Evolutionary conservation across 805 yeast genomes (phyloP), one percentile per base, ranked within the genome.

Genomic region (Wickerhamiella dianesei): DNA sequence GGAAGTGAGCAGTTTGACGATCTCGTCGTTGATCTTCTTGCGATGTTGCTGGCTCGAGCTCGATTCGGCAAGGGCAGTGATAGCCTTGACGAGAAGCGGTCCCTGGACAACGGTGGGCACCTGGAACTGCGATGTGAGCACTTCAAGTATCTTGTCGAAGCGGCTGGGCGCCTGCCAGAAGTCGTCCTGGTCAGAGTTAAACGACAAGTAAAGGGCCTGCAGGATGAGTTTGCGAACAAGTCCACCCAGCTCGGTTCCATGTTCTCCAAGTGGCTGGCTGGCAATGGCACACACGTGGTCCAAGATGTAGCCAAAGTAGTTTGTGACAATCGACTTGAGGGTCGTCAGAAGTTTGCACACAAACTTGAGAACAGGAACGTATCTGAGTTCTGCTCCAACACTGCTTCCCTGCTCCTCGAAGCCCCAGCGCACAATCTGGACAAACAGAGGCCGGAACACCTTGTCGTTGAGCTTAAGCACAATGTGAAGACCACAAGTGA

Each of bases 391-490:
- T 4, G 63, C 54, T 43, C 72, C 64, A 3, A 61, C 65, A 40
- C 82, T 87, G 3, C 61, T 65, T 40, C 82, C 86, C 62, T 81
- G 94, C 48, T 87, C 94, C 52, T 79, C 82, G 56, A 84, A 75
- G 2, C 96, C 94, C 98, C 98, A 92, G 61, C 87, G 77, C 12
- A 82, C 87, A 56, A 86, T 69, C 21, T 80, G 70, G 4, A 88
- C 89, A 66, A 92, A 92, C 59, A 85, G 69, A 17, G 98, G 98
- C 60, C 96, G 77, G 73, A 92, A 92, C 19, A 80, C 76, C 67
- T 85, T 86, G 62, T 92, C 98, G 61, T 92, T 92, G 65, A 92
- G 74, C 64, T 89, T 88, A 80, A 92, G 73, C 17, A 89, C 94
- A 55, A 78, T 80, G 20, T 70, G 69, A 53, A 89, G 76, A 18